Evolutionary conservation across 2,329 filamentous ascomycete genomes (phyloP), one percentile per base, ranked within the genome.

Genomic region (Penicillium sumatraense): DNA sequence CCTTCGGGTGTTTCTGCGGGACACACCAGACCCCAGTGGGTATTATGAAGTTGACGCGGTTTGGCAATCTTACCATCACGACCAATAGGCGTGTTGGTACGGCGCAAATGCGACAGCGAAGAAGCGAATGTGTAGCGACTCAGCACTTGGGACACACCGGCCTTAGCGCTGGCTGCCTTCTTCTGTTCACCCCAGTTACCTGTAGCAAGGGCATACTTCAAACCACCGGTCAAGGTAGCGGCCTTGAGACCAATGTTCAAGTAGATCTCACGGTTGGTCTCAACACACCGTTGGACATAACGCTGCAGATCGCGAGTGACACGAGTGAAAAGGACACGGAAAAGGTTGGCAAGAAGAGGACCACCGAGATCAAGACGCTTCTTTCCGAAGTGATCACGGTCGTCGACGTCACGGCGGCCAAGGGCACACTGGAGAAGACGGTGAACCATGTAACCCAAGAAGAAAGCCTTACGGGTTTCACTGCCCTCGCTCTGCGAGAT

Each of bases 161-260:
- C 95, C 61, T 96, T 98, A 1, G 93, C 91, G 65, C 89, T 93
- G 67, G 90, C 90, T 18, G 95, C 93, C 81, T 98, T 99, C 84
- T 98, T 99, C 80, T 99, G 95, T 64, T 99, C 95, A 70, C 95
- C 96, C 96, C 95, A 99, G 77, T 99, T 99, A 63, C 95, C 95
- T 13, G 95, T 99, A 23, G 95, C 93, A 59, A 99, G 82, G 49
- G 95, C 97, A 77, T 99, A 99, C 72, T 97, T 96, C 63, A 99
- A 79, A 47, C 93, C 95, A 70, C 95, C 96, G 18, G 93, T 96
- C 63, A 99, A 83, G 18, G 95, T 96, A 59, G 87, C 89, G 20
- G 89, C 88, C 79, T 97, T 98, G 69, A 98, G 89, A 64, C 92
- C 95, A 55, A 96, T 85, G 13, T 90, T 90, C 38, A 98, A 80